Evolutionary conservation across 2,329 filamentous ascomycete species (phyloP), one percentile per base, ranked within the genome.

Genomic region (Ciborinia camelliae): DNA sequence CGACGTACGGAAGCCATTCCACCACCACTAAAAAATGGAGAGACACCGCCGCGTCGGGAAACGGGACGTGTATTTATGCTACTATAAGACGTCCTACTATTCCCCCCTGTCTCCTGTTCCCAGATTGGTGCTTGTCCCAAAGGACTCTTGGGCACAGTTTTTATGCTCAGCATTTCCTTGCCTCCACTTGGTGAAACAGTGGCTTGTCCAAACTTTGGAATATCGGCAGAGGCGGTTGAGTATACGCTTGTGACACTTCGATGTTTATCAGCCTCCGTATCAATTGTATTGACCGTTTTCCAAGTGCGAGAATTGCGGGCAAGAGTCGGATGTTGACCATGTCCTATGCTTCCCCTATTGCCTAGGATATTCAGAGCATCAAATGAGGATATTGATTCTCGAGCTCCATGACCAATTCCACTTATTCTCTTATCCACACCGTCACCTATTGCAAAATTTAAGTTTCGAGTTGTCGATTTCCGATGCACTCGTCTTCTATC

Each of bases 11-110:
- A 64, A 26, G 50, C 55, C 37, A 39, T 57, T 15, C 50, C 45
- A 1, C 65, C 63, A 10, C 71, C 70, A 7, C 67, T 68, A 43
- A 74, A 74, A 65, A 75, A 75, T 8, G 73, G 72, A 9, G 71
- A 71, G 3, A 67, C 67, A 14, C 72, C 72, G 4, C 52, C 51
- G 14, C 73, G 66, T 52, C 73, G 65, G 43, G 67, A 70, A 0
- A 73, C 64, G 28, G 72, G 72, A 6, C 70, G 66, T 53, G 64
- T 45, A 59, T 54, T 39, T 55, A 64, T 59, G 60, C 65, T 68
- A 32, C 54, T 68, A 30, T 51, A 52, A 7, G 60, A 63, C 18
- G 48, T 32, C 14, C 57, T 53, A 50, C 35, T 64, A 51, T 23
- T 64, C 20, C 23, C 30, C 18, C 62, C 62, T 0, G 53, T 64